phyloP scores from a whole-genome alignment of 768 basidiomycete species.

The Amylocystis lapponica region DNA sequence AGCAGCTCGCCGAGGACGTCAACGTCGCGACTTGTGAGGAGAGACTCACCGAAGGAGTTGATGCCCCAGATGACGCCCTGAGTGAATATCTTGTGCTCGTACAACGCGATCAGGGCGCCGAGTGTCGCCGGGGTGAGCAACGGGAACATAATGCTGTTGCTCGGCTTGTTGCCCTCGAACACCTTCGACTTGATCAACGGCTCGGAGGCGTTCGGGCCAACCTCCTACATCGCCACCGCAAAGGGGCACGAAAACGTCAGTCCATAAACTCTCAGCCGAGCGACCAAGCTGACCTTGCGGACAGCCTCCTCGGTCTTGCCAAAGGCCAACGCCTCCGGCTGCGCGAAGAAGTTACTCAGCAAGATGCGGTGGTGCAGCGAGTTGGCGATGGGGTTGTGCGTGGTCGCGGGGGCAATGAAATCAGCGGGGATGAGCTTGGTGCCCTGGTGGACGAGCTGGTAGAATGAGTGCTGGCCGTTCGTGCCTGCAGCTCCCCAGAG shows the following conservation, averaged over 20 bases:
- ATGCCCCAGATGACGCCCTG: conserved; percentile 98
- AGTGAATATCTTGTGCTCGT: conserved; percentile 99
- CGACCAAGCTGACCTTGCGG: conserved; percentile 23
- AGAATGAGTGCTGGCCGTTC: conserved; percentile 99
- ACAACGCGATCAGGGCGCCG: conserved; percentile 83
- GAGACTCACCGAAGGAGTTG: conserved; percentile 83
- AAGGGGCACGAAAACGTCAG: too few relatives aligned
- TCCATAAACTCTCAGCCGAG: neutral
- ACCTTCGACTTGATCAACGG: conserved; percentile 94
- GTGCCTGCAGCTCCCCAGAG: conserved; percentile 99
- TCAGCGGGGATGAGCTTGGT: conserved; percentile 90
- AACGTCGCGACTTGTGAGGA: neutral
- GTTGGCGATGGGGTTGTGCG: conserved; percentile 80
- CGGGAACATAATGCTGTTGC: conserved; percentile 95
- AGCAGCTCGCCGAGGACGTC: neutral
- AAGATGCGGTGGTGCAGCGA: conserved; percentile 97
- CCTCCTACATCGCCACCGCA: conserved; percentile 40
- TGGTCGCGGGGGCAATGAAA: conserved; percentile 85
- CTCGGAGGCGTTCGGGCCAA: conserved; percentile 67
- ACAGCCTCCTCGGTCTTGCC: conserved; percentile 95
- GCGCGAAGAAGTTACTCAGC: conserved; percentile 97
- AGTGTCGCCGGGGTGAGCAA: conserved; percentile 85
- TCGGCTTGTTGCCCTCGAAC: conserved; percentile 95
- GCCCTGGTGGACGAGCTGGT: conserved; percentile 94
- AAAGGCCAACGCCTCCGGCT: conserved; percentile 95